Evolutionary conservation across 768 basidiomycete genomes (phyloP).

Genomic region (Russula sp.): DNA sequence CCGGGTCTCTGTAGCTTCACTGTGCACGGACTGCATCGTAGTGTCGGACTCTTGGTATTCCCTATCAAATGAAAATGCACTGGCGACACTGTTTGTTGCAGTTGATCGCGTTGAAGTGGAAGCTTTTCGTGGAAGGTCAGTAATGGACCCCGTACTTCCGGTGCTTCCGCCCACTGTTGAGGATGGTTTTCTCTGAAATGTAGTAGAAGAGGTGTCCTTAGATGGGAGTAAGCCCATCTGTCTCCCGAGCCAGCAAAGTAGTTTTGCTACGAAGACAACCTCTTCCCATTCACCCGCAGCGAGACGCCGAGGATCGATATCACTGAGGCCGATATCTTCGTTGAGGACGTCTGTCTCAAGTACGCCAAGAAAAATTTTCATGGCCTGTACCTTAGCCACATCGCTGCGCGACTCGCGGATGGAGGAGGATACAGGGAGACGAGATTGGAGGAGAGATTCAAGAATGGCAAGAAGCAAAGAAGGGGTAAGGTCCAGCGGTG

Average conservation of each 20-base stretch:
- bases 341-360: slow-evolving; percentile 58
- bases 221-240: slow-evolving; percentile 32
- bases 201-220: slow-evolving; percentile 1
- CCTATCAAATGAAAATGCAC: slow-evolving; percentile 28
- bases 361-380: slow-evolving; percentile 71
- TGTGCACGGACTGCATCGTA: slow-evolving; percentile 25
- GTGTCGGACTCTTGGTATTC: slow-evolving; percentile 32
- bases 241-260: slow-evolving; percentile 63
- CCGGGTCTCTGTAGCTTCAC: slow-evolving; percentile 21
- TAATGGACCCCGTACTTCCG: neutral
- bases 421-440: slow-evolving; percentile 41
- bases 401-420: slow-evolving; percentile 33
- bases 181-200: slow-evolving; percentile 1
- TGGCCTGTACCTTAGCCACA: slow-evolving; percentile 46
- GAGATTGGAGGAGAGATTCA: slow-evolving; percentile 48
- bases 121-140: slow-evolving; percentile 2
- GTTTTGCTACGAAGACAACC: slow-evolving; percentile 53
- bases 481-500: slow-evolving; percentile 54
- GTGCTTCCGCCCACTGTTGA: slow-evolving; percentile 1
- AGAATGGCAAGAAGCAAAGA: slow-evolving; percentile 64
- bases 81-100: slow-evolving; percentile 29
- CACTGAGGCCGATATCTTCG: slow-evolving; percentile 54
- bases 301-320: slow-evolving; percentile 56
- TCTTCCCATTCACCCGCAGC: slow-evolving; percentile 62
- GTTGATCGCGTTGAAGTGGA: slow-evolving; percentile 31